Evolutionary conservation across 371 early-diverging fungal genomes (phyloP), one percentile per base, ranked within the genome.

Genomic region (Syncephalastrum sp.): DNA sequence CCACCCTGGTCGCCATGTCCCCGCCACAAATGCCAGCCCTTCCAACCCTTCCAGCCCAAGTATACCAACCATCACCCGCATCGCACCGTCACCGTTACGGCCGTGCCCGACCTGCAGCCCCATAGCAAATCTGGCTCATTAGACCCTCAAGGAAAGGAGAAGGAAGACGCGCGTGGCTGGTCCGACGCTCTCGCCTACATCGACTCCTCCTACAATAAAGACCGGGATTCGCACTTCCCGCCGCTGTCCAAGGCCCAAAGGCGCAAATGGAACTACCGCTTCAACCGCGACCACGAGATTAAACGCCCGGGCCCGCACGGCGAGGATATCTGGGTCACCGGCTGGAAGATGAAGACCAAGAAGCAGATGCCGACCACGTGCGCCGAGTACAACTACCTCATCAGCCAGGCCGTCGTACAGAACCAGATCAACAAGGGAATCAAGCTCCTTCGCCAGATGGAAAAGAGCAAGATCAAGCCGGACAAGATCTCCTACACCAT

Each of bases 381-480:
- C 61, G 5, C 3, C 53, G 59, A 68, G 19, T 70, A 66, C 54
- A 75, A 75, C 16, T 46, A 46, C 15, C 23, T 17, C 2, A 75
- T 75, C 16, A 17, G 49, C n/a, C 50, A 47, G 12, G 52, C 65
- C 1, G 53, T 56, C 4, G 29, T 44, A 21, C 63, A 72, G 6
- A 44, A 65, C 24, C 61, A 57, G 14, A 12, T 67, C 12, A 75
- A 73, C 61, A 73, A 71, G 27, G 74, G 72, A 3, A 59, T 71
- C 29, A 56, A 60, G 15, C 46, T 59, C 7, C 45, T 78, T 12
- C 63, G 70, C 16, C 57, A 54, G 24, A 61, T 64, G 69, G 61
- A 61, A 49, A 42, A 53, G 2, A 42, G 15, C 21, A 47, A 41
- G 17, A 23, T 46, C 7, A 42, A 45, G 16, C 59, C 62, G 4